phyloP scores from a whole-genome alignment of 2,329 filamentous ascomycete species.

The Botrytis fragariae region DNA sequence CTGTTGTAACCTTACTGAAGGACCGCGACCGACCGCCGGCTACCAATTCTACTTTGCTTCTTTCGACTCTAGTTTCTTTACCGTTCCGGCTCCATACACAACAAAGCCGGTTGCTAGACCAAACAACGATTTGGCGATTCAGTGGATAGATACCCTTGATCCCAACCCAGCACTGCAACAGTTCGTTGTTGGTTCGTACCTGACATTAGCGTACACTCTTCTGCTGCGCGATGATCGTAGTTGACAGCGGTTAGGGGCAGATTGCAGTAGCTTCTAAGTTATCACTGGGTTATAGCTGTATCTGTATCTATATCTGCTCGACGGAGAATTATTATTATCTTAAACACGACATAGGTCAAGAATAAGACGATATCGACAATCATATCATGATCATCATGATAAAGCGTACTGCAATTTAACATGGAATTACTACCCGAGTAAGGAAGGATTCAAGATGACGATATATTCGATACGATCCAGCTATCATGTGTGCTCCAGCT shows the following conservation, averaged over 20 bases:
- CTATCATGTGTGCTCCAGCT: neutral
- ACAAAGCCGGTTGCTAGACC: conserved; percentile 20
- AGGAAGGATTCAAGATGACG: conserved; percentile 12
- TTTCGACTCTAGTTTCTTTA: conserved; percentile 14
- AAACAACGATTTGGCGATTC: conserved; percentile 5
- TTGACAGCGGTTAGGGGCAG: conserved; percentile 20
- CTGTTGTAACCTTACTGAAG: conserved; percentile 6
- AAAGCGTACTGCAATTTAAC: neutral
- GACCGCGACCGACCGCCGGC: neutral
- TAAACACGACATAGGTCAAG: conserved; percentile 12
- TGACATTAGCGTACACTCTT: conserved; percentile 27
- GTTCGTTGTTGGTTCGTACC: conserved; percentile 26
- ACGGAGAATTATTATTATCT: conserved; percentile 5
- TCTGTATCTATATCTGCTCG: neutral
- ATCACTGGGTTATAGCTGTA: neutral
- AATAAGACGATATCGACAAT: neutral
- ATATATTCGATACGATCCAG: neutral
- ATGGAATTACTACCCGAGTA: neutral
- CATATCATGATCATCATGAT: conserved; percentile 11
- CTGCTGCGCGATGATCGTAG: conserved; percentile 21
- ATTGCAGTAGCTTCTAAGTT: conserved; percentile 6
- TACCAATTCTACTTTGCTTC: conserved; percentile 2
- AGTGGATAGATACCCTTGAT: conserved; percentile 15
- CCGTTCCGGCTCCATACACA: conserved; percentile 25
- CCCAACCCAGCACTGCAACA: conserved; percentile 14